Base-by-base conservation (phyloP, 345 rosid genomes). In the Tarenaya hassleriana region DNA sequence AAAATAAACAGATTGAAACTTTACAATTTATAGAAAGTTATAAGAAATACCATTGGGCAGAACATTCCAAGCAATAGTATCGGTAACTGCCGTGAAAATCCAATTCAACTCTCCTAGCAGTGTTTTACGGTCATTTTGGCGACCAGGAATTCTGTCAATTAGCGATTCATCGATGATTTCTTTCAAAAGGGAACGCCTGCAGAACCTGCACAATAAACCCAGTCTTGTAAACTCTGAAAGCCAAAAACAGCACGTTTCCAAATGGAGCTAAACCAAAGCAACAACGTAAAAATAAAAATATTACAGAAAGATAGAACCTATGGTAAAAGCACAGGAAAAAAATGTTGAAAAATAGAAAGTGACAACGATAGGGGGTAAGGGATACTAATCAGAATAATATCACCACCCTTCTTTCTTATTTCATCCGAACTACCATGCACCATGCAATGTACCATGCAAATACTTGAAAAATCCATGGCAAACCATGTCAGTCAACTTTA, bases 1-100 rank as follows among this genome's bases (percentile, higher is more conserved):
- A 42, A 52, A 55, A 34, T 27, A 31, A 44, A 19, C 27, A 68
- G 49, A 34, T 24, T 58, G 10, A 1, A 45, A 37, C 17, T 33
- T 42, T 38, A 60, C 19, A 39, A 50, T 50, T 41, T 41, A 15
- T 19, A 6, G 1, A 29, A 45, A 34, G 44, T 52, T 52, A 34
- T 21, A 51, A 45, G 45, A 60, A 58, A 12, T 86, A 90, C 97
- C 97, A 63, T 75, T 95, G 50, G 97, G 95, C 14, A 90, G 88
- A 57, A 86, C 97, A 78, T 86, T 90, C 97, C 97, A 90, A 7
- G 96, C 97, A 62, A 90, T 86, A 53, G 97, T 90, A 69, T 90
- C 96, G 0, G 96, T 90, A 27, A 86, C 94, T 55, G 97, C 96
- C 9, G 97, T 90, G 69, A 90, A 90, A 58, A 90, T 90, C 97